Percentiles rank a stretch among this genome's conserved stretches.
These are phyloP conservation scores for Wickerhamiella qilinensis DNA, from an alignment of 805 yeast species.

Conservation along the genomic window DNA sequence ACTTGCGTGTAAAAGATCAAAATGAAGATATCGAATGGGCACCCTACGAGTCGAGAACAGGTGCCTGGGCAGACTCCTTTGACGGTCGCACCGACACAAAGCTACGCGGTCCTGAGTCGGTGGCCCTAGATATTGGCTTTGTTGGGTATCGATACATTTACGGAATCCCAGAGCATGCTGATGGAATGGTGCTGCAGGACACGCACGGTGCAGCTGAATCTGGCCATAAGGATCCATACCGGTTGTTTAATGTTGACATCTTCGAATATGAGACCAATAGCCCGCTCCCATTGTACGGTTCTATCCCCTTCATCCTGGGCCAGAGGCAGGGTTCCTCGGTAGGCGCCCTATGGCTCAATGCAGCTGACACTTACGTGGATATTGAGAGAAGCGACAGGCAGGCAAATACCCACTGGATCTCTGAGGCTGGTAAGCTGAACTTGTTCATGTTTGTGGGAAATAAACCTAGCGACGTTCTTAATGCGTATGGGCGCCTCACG, in stretches of 20 bases:
- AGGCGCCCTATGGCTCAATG: slow-evolving; percentile 82
- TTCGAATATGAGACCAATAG: slow-evolving; percentile 82
- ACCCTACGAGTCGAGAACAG: slow-evolving; percentile 46
- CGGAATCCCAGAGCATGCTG: slow-evolving; percentile 98
- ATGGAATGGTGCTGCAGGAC: slow-evolving; percentile 53
- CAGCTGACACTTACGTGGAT: slow-evolving; percentile 86
- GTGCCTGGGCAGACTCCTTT: slow-evolving; percentile 59
- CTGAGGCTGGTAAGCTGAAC: slow-evolving; percentile 78
- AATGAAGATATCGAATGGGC: slow-evolving; percentile 25
- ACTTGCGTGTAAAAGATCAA: slow-evolving; percentile 38
- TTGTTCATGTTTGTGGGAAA: slow-evolving; percentile 49
- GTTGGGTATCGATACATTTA: slow-evolving; percentile 45
- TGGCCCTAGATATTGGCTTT: slow-evolving; percentile 64
- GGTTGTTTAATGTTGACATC: slow-evolving; percentile 84
- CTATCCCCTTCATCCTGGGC: slow-evolving; percentile 77
- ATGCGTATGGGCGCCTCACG: slow-evolving; percentile 49
- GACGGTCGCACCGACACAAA: slow-evolving; percentile 49
- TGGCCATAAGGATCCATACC: slow-evolving; percentile 47
- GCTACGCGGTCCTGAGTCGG: slow-evolving; percentile 64
- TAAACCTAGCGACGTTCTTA: slow-evolving; percentile 37
- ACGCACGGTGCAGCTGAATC: slow-evolving; percentile 28
- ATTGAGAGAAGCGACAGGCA: slow-evolving; percentile 25
- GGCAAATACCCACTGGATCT: slow-evolving; percentile 73
- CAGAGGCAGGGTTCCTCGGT: slow-evolving; percentile 39
- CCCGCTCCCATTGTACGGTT: slow-evolving; percentile 83